Conservation (phyloP, 108 stramenopile genomes). For the Skeletonema tropicum region DNA sequence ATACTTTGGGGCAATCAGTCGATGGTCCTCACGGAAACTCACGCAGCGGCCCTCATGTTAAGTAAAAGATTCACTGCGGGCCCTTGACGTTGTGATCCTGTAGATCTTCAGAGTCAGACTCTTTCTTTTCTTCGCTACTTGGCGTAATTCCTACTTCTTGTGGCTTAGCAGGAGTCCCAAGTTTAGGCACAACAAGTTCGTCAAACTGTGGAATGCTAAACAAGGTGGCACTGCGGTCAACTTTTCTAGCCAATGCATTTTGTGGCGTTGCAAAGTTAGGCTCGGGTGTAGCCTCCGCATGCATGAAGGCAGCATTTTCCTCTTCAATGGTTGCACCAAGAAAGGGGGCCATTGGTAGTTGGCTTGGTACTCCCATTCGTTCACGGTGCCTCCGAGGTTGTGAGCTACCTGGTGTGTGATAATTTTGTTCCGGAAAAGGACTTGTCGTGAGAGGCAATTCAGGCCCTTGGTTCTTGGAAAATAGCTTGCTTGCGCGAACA, state of each 20-base stretch:
- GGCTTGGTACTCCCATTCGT: neutral
- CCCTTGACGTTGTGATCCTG: neutral
- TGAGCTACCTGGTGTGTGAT: neutral
- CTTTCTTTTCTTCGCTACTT: constrained; percentile 3
- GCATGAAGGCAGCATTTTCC: neutral
- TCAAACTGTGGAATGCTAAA: neutral
- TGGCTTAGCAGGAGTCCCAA: neutral
- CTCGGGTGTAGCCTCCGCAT: neutral
- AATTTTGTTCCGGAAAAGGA: neutral
- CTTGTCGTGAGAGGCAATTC: neutral
- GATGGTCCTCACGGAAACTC: too few relatives aligned
- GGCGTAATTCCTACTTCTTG: neutral
- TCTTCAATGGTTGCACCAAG: neutral
- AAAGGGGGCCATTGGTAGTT: neutral
- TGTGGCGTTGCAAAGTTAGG: neutral
- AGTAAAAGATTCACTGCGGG: neutral
- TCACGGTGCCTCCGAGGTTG: neutral
- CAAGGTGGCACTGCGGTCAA: neutral
- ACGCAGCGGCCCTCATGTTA: too few relatives aligned
- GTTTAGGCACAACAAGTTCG: neutral
- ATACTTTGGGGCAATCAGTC: too few relatives aligned
- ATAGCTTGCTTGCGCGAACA: neutral
- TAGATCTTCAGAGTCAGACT: neutral
- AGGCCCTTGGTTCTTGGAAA: neutral
- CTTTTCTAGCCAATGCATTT: neutral